These are phyloP conservation scores for Lecanoromycetidae sp. DNA, from an alignment of 2,329 filamentous ascomycete genomes.

Conservation along the genomic window DNA sequence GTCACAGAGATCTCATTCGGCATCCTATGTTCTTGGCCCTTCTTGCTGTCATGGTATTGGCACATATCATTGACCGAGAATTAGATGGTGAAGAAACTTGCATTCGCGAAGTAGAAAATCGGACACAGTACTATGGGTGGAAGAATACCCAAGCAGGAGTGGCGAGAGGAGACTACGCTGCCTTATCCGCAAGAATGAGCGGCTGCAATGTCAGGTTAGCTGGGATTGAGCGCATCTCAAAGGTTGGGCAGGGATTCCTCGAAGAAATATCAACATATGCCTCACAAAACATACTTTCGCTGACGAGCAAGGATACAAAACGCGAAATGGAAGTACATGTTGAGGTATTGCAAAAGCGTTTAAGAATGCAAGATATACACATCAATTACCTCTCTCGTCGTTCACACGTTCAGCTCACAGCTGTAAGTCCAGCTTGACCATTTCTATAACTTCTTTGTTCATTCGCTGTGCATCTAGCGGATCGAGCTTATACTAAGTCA, in stretches of 20 bases:
- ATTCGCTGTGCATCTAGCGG: background rate
- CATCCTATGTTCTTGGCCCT: background rate
- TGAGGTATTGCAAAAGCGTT: background rate
- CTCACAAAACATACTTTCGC: background rate
- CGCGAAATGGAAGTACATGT: background rate
- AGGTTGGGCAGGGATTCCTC: background rate
- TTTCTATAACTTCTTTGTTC: too few relatives aligned
- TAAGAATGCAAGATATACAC: background rate
- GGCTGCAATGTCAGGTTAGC: background rate
- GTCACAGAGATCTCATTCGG: background rate
- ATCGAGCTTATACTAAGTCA: background rate
- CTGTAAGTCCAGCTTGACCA: background rate
- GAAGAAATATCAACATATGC: background rate
- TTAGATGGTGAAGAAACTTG: background rate
- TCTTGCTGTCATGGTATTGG: background rate
- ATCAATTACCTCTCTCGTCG: background rate
- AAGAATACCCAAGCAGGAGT: background rate
- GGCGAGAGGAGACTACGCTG: background rate
- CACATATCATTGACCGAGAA: background rate
- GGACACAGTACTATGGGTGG: background rate
- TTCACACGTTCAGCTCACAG: background rate
- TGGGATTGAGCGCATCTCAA: background rate
- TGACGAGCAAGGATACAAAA: background rate
- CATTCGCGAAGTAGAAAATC: background rate
- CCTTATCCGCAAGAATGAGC: background rate